Evolutionary conservation across 306 rosid genomes (phyloP).

Genomic region (Vachellia collinsii): DNA sequence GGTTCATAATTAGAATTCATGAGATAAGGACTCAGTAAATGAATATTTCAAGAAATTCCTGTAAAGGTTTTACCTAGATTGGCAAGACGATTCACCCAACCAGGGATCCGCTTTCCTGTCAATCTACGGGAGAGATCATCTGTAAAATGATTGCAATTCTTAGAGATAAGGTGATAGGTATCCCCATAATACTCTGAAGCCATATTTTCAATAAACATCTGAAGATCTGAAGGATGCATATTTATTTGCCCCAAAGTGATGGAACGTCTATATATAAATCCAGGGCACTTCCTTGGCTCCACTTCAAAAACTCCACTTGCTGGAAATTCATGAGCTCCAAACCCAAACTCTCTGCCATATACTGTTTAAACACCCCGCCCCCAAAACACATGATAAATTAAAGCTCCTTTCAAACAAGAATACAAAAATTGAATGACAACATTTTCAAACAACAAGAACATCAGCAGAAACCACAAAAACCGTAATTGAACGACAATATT

Average conservation of each 20-base stretch:
- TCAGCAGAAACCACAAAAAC: neutral
- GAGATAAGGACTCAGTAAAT: conserved; percentile 23
- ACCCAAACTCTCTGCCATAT: conserved; percentile 93
- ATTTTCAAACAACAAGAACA: neutral
- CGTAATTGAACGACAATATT: neutral
- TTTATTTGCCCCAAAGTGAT: conserved; percentile 65
- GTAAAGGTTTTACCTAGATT: conserved; percentile 61
- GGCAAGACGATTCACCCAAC: conserved; percentile 99
- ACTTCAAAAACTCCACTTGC: conserved; percentile 98
- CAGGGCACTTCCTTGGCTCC: conserved; percentile 93
- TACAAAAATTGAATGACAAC: neutral
- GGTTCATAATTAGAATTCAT: conserved; percentile 4
- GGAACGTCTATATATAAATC: conserved; percentile 74
- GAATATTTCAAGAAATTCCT: conserved; percentile 20
- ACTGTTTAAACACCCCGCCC: conserved; percentile 47
- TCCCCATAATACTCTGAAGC: conserved; percentile 94
- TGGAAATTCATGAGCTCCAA: conserved; percentile 92
- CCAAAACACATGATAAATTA: neutral
- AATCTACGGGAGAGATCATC: conserved; percentile 72
- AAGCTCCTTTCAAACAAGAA: conserved; percentile 14
- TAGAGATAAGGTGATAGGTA: conserved; percentile 93
- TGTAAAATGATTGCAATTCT: conserved; percentile 96
- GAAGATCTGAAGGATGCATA: conserved; percentile 64
- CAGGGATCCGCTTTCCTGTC: conserved; percentile 75
- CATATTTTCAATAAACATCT: conserved; percentile 67